A percentile compares a stretch with the other conserved stretches of the same genome.
These are phyloP conservation scores for Saccharomycopsis oosterbeekiorum DNA, from an alignment of 805 yeast genomes.

Conservation along the genomic window DNA sequence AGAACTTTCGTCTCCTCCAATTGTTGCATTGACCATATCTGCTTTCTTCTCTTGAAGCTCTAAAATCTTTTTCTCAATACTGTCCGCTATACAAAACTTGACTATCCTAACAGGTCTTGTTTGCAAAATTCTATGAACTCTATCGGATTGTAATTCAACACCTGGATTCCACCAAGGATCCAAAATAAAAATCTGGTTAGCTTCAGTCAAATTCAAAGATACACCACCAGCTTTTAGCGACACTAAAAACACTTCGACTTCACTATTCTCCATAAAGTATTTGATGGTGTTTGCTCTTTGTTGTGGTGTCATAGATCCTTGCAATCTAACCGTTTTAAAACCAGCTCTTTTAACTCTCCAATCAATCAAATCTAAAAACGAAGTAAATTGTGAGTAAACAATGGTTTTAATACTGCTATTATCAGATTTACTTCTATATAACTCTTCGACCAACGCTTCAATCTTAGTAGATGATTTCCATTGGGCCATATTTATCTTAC, in stretches of 20 bases:
- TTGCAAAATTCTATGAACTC: conserved; percentile 97
- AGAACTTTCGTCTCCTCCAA: conserved; percentile 87
- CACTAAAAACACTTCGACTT: conserved; percentile 88
- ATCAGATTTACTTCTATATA: conserved; percentile 79
- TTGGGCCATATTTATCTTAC: conserved; percentile 66
- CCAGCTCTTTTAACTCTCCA: conserved; percentile 96
- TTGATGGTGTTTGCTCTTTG: conserved; percentile 89
- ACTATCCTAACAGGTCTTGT: conserved; percentile 89
- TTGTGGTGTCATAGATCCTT: conserved; percentile 94
- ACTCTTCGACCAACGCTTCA: conserved; percentile 90
- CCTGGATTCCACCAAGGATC: conserved; percentile 99
- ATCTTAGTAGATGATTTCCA: conserved; percentile 96
- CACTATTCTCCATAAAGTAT: conserved; percentile 85
- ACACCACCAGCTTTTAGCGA: conserved; percentile 98
- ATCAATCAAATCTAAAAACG: conserved; percentile 91
- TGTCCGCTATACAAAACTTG: conserved; percentile 88
- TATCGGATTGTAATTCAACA: conserved; percentile 96
- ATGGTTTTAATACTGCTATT: conserved; percentile 85
- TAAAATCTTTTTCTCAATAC: conserved; percentile 91
- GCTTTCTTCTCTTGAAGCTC: conserved; percentile 97
- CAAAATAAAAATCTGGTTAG: conserved; percentile 88
- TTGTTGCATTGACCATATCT: conserved; percentile 94
- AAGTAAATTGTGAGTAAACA: conserved; percentile 94
- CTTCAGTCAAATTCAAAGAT: conserved; percentile 91
- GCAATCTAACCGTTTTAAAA: conserved; percentile 84